phyloP scores from a whole-genome alignment of 1,284 basidiomycete genomes.

The Malassezia restricta region DNA sequence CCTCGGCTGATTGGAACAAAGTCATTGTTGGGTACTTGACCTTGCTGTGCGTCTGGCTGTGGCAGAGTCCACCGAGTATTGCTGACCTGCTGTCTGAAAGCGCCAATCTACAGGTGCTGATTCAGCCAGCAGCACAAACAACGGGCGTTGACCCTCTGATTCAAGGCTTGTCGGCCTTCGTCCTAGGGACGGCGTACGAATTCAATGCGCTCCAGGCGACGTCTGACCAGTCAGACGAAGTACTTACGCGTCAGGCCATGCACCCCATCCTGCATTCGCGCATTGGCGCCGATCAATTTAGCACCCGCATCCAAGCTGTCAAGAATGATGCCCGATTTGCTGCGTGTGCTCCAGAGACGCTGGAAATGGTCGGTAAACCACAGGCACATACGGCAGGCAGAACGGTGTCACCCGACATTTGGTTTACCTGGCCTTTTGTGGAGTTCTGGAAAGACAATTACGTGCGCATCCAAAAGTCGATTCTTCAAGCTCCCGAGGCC shows the following conservation, averaged over 20 bases:
- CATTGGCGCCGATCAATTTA: constrained; percentile 72
- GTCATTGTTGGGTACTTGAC: constrained; percentile 74
- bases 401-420: constrained; percentile 50
- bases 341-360: constrained; percentile 66
- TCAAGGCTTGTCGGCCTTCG: constrained; percentile 78
- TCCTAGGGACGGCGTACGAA: constrained; percentile 76
- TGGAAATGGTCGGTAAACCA: constrained; percentile 25
- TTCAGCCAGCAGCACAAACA: constrained; percentile 83
- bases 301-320: constrained; percentile 70
- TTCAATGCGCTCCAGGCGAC: constrained; percentile 25
- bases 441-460: constrained; percentile 93
- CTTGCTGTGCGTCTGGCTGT: constrained; percentile 80
- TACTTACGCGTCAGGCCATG: constrained; percentile 29
- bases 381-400: background rate
- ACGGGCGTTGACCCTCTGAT: constrained; percentile 72
- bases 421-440: constrained; percentile 98
- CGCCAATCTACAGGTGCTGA: constrained; percentile 63
- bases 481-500: constrained; percentile 31
- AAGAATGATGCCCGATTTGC: constrained; percentile 86
- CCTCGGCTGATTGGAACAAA: constrained; percentile 59
- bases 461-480: constrained; percentile 28
- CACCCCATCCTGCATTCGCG: constrained; percentile 65
- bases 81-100: constrained; percentile 75
- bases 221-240: background rate
- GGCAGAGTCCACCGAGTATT: constrained; percentile 81